Evolutionary conservation across 1,139 yeast species (phyloP), one percentile per base, ranked within the genome.

Genomic region (Yamadazyma pseudoaaseri): DNA sequence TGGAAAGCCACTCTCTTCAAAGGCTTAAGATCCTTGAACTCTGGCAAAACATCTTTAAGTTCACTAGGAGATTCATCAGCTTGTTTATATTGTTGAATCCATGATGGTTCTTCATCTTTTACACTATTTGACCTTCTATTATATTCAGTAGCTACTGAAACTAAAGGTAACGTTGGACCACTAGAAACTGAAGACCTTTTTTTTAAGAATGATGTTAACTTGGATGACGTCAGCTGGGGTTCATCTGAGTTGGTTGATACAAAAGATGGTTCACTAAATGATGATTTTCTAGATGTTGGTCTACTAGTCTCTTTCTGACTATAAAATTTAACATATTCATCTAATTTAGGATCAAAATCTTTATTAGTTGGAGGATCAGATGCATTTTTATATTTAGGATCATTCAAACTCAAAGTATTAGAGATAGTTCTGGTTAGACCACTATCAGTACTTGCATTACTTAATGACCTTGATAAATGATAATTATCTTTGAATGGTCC

Each of bases 1-100:
- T 84, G 86, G 56, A 84, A 84, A 0, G 86, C 80, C 15, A 84
- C 92, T 45, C 84, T 66, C 48, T 78, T 79, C 52, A 84, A 60
- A 3, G 81, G 72, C 37, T 62, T 65, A 21, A 57, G 39, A 23
- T 48, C 49, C 20, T 48, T 41, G 26, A 58, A 58, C 32, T 56
- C 58, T 2, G 63, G 58, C 24, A 45, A 31, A 2, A 34, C 35
- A 3, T 38, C 33, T 26, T 39, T 27, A 12, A 29, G 14, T 18
- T 32, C 32, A 20, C 24, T 20, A 12, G 37, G 32, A 2, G 43
- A 28, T 3, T 37, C 20, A 9, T 20, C 21, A 6, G 32, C 20
- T 10, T 37, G 33, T 2, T 30, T n/a, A n/a, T 26, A 26, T 15
- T 35, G 35, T 9, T 35, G 30, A 17, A 39, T 26, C 41, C 41